A percentile compares a stretch with the other conserved stretches of the same genome.
Conservation (phyloP, 371 early-diverging fungal genomes). For the Mortierella sp. region DNA sequence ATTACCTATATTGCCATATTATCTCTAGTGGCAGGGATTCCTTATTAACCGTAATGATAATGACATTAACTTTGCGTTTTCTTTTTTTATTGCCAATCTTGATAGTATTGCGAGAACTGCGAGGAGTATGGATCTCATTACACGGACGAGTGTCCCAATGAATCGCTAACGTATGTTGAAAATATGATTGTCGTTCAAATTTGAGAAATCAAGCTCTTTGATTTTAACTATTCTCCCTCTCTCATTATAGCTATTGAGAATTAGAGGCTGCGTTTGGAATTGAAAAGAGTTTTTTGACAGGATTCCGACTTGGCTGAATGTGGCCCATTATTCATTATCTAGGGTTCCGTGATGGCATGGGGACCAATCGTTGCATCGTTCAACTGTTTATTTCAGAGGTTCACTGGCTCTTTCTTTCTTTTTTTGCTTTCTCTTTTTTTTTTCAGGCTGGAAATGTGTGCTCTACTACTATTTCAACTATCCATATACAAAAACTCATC, state of each 20-base stretch:
- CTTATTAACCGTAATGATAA: neutral
- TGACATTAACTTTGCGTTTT: neutral
- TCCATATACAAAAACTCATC: neutral
- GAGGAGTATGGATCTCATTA: constrained; percentile 73
- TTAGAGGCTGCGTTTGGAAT: constrained; percentile 44
- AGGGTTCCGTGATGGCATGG: neutral
- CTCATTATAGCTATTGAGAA: constrained; percentile 36
- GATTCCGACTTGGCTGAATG: constrained; percentile 36
- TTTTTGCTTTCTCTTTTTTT: constrained; percentile 2
- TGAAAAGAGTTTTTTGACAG: constrained; percentile 34
- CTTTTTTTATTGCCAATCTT: neutral
- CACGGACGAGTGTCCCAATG: constrained; percentile 79
- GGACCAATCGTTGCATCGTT: neutral
- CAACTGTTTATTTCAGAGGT: neutral
- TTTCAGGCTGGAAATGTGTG: too few species aligned
- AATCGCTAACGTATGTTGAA: constrained; percentile 51
- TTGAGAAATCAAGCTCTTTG: neutral
- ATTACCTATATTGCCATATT: neutral
- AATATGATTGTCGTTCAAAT: neutral
- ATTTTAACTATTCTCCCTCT: neutral
- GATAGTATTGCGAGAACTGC: constrained; percentile 80
- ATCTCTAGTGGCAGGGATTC: neutral
- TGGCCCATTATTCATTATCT: constrained; percentile 19
- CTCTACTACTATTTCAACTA: neutral
- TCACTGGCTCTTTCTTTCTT: neutral